Base-by-base conservation (phyloP, 2,329 filamentous ascomycete species). In the Cadophora malorum region DNA sequence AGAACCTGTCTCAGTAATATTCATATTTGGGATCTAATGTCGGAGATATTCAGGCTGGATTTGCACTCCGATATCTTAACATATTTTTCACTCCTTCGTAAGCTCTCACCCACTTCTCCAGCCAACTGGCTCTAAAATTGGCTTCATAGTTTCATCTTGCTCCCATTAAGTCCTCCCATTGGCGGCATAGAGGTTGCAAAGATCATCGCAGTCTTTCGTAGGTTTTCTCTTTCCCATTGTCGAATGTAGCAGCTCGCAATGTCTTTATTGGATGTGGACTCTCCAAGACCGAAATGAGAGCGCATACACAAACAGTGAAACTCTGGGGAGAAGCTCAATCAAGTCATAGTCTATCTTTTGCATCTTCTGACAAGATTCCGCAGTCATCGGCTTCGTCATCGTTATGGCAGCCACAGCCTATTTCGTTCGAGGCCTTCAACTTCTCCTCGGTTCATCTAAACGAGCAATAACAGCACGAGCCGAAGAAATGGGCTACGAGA, bases 151-250 rank as follows among this genome's bases (percentile, higher is more conserved):
- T 89, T 89, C 77, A 82, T 89, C 8, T 79, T 87, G 33, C 78
- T 89, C 0, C 86, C 87, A 7, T 79, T 89, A 1, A 88, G 85
- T 71, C 82, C 85, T 1, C 71, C 81, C 0, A 85, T 89, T 21
- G 81, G 84, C 23, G 81, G 82, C 1, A 72, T 81, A 0, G 87
- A 89, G 72, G 84, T 88, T 14, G 81, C 81, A 49, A 87, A 88
- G 73, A 87, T 89, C 50, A 86, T 88, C 69, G 84, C 80, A 28
- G 83, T 89, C 1, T 89, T 88, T 73, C 72, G 86, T 88, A 72
- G 74, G 76, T 7, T 25, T 50, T n/a, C 16, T 64, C 8, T 35
- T n/a, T n/a, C 33, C 9, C 10, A 25, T 31, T 35, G 14, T 38
- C 21, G 3, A 23, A 38, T 38, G 35, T 38, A 10, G 35, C 35